Evolutionary conservation across 2,329 filamentous ascomycete genomes (phyloP), one percentile per base, ranked within the genome.

Genomic region (Catunica adiposa): DNA sequence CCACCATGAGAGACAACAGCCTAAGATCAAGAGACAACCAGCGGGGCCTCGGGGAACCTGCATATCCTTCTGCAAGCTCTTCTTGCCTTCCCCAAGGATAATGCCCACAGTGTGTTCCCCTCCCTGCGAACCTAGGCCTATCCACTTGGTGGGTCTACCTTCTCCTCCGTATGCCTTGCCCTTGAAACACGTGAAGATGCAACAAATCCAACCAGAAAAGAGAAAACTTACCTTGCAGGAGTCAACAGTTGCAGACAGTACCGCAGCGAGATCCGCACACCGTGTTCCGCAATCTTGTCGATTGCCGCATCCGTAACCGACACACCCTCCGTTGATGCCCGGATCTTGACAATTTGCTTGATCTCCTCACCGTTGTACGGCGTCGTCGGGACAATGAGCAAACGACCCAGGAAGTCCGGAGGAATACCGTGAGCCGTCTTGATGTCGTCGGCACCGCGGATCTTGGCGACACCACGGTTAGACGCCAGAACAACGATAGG

Each of bases 401-500:
- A 80, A 59, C 92, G 88, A 55, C 87, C 85, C 56, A 98, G 78
- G 62, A 98, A 89, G 69, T 98, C 92, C 8, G 90, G 81, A 15
- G 92, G 92, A 62, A 98, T 84, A 65, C 92, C 92, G 71, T 98
- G 92, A 3, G 92, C 87, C 56, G 89, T 88, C 63, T 85, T 76
- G 65, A 92, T 77, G 67, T 86, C 80, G 63, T 84, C 78, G 56
- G 86, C 90, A 65, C 90, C 90, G 63, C 89, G 86, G 66, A 98
- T 92, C 61, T 88, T 86, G 61, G 87, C 90, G 75, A 89, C 84
- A 68, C 92, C 92, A 64, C 92, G 84, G 73, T 98, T 98, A 44
- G 92, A 97, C 58, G 92, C 92, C 59, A 98, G 83, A 62, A 98
- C 92, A 59, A 98, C 92, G 65, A 98, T 95, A 57, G 92, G 92